These are phyloP conservation scores for Batkoa obscura DNA, from an alignment of 371 early-diverging fungal species.

Conservation along the genomic window DNA sequence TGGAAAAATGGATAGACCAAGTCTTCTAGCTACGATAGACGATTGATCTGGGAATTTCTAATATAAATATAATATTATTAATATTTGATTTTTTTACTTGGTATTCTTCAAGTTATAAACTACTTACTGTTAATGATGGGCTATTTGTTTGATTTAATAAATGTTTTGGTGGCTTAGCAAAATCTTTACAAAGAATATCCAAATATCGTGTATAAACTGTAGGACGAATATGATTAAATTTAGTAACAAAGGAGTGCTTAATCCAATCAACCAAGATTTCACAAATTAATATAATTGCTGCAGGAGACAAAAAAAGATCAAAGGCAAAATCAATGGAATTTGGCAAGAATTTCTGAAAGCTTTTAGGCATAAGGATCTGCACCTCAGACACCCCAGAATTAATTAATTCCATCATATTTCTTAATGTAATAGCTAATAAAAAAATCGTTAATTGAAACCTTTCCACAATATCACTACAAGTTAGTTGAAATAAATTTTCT, in stretches of 20 bases:
- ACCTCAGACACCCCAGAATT: slow-evolving; percentile 26
- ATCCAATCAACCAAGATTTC: slow-evolving; percentile 93
- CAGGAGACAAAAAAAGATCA: slow-evolving; percentile 40
- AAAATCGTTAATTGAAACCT: slow-evolving; percentile 79
- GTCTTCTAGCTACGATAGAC: slow-evolving; percentile 67
- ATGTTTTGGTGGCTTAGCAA: slow-evolving; percentile 21
- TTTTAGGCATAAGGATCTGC: slow-evolving; percentile 20
- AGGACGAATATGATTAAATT: slow-evolving; percentile 86
- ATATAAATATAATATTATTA: background rate
- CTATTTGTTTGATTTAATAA: slow-evolving; percentile 10
- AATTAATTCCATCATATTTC: slow-evolving; percentile 77
- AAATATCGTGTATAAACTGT: slow-evolving; percentile 68
- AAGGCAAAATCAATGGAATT: slow-evolving; percentile 11
- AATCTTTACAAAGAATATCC: slow-evolving; percentile 72
- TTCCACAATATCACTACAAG: slow-evolving; percentile 87
- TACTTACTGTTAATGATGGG: background rate
- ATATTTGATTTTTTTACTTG: background rate
- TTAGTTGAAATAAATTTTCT: slow-evolving; percentile 86
- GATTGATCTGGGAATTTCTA: slow-evolving; percentile 57
- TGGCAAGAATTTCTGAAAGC: slow-evolving; percentile 37
- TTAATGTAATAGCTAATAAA: slow-evolving; percentile 63
- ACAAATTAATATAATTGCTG: slow-evolving; percentile 62
- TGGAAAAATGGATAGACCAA: slow-evolving; percentile 81
- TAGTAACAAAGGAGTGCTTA: slow-evolving; percentile 94
- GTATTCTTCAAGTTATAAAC: background rate